Conservation (phyloP, 1,284 basidiomycete species). For the Apiotrichum sp. region DNA sequence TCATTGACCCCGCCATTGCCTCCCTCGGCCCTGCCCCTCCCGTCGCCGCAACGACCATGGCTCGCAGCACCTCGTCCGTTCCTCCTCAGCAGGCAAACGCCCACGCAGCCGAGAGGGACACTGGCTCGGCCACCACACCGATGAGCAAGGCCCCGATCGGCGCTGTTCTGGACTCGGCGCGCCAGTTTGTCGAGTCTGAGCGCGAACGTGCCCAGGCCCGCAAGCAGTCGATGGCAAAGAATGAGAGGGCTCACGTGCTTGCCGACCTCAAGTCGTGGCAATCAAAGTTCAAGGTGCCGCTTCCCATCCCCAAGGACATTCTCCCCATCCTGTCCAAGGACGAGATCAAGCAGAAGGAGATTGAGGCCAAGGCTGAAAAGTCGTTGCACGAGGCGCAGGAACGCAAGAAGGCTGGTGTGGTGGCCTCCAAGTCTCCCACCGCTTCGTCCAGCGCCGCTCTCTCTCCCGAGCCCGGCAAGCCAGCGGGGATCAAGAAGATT, state of each 20-base stretch:
- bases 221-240: conserved; percentile 81
- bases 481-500: conserved; percentile 38
- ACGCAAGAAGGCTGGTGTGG: conserved; percentile 45
- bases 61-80: conserved; percentile 17
- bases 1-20: conserved; percentile 19
- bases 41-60: conserved; percentile 5
- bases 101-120: conserved; percentile 13
- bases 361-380: conserved; percentile 68
- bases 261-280: conserved; percentile 89
- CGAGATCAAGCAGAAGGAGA: conserved; percentile 74
- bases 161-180: conserved; percentile 54
- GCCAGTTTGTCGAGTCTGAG: conserved; percentile 83
- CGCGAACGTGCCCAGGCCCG: conserved; percentile 81
- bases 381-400: conserved; percentile 56
- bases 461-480: conserved; percentile 19
- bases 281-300: conserved; percentile 88
- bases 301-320: conserved; percentile 88
- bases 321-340: conserved; percentile 88
- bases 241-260: conserved; percentile 57
- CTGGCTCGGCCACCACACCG: conserved; percentile 6
- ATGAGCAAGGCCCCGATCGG: conserved; percentile 14
- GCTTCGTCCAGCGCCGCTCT: conserved; percentile 18
- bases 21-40: conserved; percentile 13
- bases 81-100: conserved; percentile 6
- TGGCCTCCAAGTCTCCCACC: conserved; percentile 13